Conservation (phyloP, 2,329 filamentous ascomycete genomes). For the Phyllosticta ampelicida region DNA sequence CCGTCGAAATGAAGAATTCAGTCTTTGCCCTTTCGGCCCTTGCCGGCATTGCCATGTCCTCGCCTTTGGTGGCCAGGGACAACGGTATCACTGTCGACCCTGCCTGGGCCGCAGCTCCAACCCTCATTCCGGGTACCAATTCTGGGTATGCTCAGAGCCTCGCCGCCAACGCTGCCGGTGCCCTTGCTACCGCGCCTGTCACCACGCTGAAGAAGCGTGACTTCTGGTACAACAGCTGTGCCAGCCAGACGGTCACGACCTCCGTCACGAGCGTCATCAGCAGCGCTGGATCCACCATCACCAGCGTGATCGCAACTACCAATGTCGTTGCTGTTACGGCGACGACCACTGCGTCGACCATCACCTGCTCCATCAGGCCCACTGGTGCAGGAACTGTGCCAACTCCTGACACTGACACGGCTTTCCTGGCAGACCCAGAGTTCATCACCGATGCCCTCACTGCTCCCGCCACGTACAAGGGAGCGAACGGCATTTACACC, state of each 20-base stretch:
- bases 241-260: background rate
- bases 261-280: background rate
- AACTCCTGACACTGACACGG: background rate
- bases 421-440: background rate
- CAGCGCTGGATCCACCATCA: background rate
- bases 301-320: background rate
- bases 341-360: background rate
- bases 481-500: constrained; percentile 4
- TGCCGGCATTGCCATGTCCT: constrained; percentile 3
- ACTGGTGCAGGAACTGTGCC: background rate
- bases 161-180: background rate
- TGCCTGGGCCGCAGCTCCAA: background rate
- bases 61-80: constrained; percentile 1
- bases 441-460: background rate
- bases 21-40: constrained; percentile 5
- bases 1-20: constrained; percentile 7
- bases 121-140: background rate
- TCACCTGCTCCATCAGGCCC: background rate
- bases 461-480: background rate
- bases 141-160: background rate
- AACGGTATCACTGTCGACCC: constrained; percentile 1
- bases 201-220: constrained; percentile 1
- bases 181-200: background rate
- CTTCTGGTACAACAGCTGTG: background rate
- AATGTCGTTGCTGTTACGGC: background rate